Conservation (phyloP, 768 basidiomycete genomes). For the Russula earlei region DNA sequence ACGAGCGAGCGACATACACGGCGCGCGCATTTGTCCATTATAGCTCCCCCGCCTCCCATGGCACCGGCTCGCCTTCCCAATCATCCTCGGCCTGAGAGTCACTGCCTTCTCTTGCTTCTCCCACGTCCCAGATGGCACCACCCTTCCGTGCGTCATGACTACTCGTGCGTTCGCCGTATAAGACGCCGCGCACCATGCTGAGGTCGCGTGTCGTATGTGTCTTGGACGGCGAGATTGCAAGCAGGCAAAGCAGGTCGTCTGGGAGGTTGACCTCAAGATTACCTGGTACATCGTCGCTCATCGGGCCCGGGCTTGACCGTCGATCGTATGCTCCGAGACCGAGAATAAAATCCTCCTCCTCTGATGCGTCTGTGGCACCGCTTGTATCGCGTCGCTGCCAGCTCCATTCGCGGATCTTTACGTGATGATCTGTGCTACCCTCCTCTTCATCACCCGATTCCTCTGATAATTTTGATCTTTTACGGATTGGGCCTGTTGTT, state of each 20-base stretch:
- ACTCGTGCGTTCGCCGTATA: conserved; percentile 46
- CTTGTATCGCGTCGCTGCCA: conserved; percentile 16
- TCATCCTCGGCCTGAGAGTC: conserved; percentile 26
- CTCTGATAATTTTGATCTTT: conserved; percentile 38
- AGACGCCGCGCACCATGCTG: conserved; percentile 45
- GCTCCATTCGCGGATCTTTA: conserved; percentile 25
- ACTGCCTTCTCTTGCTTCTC: conserved; percentile 42
- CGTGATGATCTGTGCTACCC: conserved; percentile 23
- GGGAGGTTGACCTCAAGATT: conserved; percentile 51
- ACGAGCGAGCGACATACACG: conserved; percentile 26
- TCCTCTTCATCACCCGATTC: conserved; percentile 24
- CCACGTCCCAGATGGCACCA: conserved; percentile 69
- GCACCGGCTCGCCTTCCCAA: conserved; percentile 77
- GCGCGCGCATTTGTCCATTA: conserved; percentile 27
- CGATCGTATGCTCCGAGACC: conserved; percentile 10
- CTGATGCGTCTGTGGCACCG: not conserved
- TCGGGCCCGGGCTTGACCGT: conserved; percentile 14
- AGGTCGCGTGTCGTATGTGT: conserved; percentile 18
- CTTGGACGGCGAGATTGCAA: conserved; percentile 47
- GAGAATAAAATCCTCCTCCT: conserved; percentile 16
- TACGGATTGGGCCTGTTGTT: conserved; percentile 30
- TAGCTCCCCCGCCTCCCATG: conserved; percentile 74
- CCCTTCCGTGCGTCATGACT: conserved; percentile 57
- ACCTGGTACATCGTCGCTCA: conserved; percentile 28
- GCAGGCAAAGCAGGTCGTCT: conserved; percentile 52